These are phyloP conservation scores for Elaeis guineensis DNA, from an alignment of 176 grass and related monocot species.

Conservation along the genomic window DNA sequence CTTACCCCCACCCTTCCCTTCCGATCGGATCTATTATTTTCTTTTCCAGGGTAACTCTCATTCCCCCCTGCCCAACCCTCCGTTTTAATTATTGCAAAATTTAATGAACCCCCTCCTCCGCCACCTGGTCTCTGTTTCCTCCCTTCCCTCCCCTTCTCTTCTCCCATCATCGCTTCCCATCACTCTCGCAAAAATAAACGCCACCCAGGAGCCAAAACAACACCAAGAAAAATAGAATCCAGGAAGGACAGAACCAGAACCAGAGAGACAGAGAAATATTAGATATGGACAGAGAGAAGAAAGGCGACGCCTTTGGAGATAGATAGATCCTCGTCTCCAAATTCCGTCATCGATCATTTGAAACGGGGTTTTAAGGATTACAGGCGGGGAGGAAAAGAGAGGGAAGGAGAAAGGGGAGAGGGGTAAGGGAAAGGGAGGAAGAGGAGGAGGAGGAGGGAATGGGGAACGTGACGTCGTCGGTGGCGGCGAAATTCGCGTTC, in stretches of 20 bases:
- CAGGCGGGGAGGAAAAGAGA: neutral
- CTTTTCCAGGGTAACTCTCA: neutral
- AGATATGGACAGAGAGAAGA: neutral
- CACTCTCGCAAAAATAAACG: too few relatives aligned
- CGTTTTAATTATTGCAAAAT: neutral
- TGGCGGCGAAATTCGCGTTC: conserved; percentile 91
- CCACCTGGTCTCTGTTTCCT: too few relatives aligned
- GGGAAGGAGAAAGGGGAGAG: neutral
- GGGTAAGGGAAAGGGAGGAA: neutral
- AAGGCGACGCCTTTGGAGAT: conserved; percentile 4
- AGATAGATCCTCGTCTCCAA: neutral
- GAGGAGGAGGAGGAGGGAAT: conserved; percentile 21
- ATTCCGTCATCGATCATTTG: too few relatives aligned
- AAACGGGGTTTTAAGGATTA: neutral
- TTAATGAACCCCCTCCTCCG: neutral
- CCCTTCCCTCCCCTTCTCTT: too few relatives aligned
- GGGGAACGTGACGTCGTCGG: conserved; percentile 96
- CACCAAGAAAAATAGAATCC: too few relatives aligned
- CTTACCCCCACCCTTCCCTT: neutral
- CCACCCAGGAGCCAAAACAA: too few relatives aligned
- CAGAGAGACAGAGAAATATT: too few relatives aligned
- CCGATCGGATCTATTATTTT: neutral
- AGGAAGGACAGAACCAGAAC: too few relatives aligned
- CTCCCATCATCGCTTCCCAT: too few relatives aligned
- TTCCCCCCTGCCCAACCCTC: neutral